Conservation (phyloP, 108 stramenopile species). For the Cyclotella kingstonii region DNA sequence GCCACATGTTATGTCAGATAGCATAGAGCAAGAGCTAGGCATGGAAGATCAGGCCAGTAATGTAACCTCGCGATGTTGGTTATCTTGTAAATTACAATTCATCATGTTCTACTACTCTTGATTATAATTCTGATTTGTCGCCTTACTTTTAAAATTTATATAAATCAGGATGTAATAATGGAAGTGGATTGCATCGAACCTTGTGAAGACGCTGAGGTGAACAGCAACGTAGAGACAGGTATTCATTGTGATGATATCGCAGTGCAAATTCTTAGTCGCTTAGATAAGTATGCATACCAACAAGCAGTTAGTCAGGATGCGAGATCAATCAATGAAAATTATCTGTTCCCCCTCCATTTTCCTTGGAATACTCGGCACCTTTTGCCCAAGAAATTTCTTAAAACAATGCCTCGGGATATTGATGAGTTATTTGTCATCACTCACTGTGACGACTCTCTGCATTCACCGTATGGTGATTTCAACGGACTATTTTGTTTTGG, state of each 20-base stretch:
- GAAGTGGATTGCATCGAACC: background rate
- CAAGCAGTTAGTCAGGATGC: slow-evolving; percentile 37
- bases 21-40: too few species aligned
- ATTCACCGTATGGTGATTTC: slow-evolving; percentile 51
- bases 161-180: background rate
- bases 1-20: too few species aligned
- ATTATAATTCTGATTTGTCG: too few species aligned
- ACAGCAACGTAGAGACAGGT: background rate
- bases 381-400: slow-evolving; percentile 46
- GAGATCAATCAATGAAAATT: slow-evolving; percentile 31
- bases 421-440: slow-evolving; percentile 69
- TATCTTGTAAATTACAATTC: too few species aligned
- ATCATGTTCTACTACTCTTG: too few species aligned
- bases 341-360: slow-evolving; percentile 31
- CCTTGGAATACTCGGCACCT: slow-evolving; percentile 29
- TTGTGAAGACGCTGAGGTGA: background rate
- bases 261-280: slow-evolving; percentile 37
- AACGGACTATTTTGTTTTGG: slow-evolving; percentile 65
- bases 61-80: too few species aligned
- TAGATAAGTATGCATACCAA: slow-evolving; percentile 26
- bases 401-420: slow-evolving; percentile 74
- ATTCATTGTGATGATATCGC: slow-evolving; percentile 23
- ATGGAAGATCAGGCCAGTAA: too few species aligned
- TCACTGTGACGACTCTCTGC: slow-evolving; percentile 49
- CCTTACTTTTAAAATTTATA: background rate